Base-by-base conservation (phyloP, 192 early-diverging fungal genomes). In the Dissophora globulifera region DNA sequence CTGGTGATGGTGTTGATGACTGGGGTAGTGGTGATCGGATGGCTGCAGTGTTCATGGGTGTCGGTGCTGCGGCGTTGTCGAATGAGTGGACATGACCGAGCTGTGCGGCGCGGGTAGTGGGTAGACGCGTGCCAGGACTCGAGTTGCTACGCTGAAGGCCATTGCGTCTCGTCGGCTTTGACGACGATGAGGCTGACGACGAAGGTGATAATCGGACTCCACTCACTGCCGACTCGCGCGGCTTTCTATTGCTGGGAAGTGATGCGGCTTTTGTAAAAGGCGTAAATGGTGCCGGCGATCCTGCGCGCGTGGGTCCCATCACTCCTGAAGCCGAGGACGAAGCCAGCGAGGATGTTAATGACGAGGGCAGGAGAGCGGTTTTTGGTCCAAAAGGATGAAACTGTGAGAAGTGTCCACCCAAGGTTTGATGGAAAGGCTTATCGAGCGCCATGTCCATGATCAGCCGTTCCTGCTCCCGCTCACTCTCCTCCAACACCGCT, bases 381-480 rank as follows among this genome's bases (percentile, higher is more conserved):
- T 38, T 41, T 41, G 60, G 13, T 17, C 27, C 42, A 47, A 47
- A 58, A 41, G 47, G 51, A 45, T 56, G 55, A 23, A 71, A 50
- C 9, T 59, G 61, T 3, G 35, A 30, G 25, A 72, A n/a, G n/a
- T n/a, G 45, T 0, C 53, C 41, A 10, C 49, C 22, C 30, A 52
- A 32, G 2, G 43, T 11, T 4, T 9, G 23, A 32, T 54, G 58
- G 16, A 45, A 67, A 0, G 47, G 55, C 47, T 67, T 76, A 25
- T 61, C 63, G 0, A 67, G 45, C 1, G 72, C 48, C 72, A 76
- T 76, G 23, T 67, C 72, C 72, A 67, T 60, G 32, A 76, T 76
- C 15, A 62, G 0, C 25, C 29, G 40, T 9, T 76, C 72, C 38
- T 76, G 57, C 19, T 76, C 72, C 29, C 2, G 47, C 4, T 54